Base-by-base conservation (phyloP, 257 asterid genomes). In the Scutellaria galericulata region DNA sequence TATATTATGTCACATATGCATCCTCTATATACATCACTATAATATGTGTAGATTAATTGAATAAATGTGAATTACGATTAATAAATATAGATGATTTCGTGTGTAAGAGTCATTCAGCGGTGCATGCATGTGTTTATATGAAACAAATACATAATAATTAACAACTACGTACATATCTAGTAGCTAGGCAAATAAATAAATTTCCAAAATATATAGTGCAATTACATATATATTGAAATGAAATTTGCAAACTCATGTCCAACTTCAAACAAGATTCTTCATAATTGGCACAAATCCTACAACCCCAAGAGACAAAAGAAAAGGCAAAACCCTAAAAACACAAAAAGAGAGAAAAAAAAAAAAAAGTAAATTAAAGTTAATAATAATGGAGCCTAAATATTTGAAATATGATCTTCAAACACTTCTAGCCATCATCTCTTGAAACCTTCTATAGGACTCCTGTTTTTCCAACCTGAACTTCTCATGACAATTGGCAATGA, bases 341-440 rank as follows among this genome's bases (percentile, higher is more conserved):
- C 37, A 53, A 39, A 35, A 75, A 59, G 48, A 71, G n/a, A 18
- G 35, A 42, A 45, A 24, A 9, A 14, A 48, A 24, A 24, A 45
- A 14, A 71, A 60, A 40, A 44, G 22, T 10, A 59, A 69, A 20
- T 18, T 35, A 37, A 63, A 31, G 37, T 42, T 24, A 24, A 31
- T 4, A 31, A 31, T 31, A 15, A 18, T 44, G 66, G 51, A 18
- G 48, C 75, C n/a, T 27, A 62, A 5, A 31, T 31, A 31, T 31
- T 31, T 31, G 37, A 31, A 31, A 12, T 9, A 12, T 51, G 11
- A 24, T 24, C 27, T 13, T 88, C 88, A 93, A 4, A 89, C 80
- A 80, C 96, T 87, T 81, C 92, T 88, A 54, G 91, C 92, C 93
- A 93, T 74, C 97, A 90, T 93, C 78, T 93, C 96, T 81, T 93